Base-by-base conservation (phyloP, 2,329 filamentous ascomycete species). In the Beauveria medogensis region DNA sequence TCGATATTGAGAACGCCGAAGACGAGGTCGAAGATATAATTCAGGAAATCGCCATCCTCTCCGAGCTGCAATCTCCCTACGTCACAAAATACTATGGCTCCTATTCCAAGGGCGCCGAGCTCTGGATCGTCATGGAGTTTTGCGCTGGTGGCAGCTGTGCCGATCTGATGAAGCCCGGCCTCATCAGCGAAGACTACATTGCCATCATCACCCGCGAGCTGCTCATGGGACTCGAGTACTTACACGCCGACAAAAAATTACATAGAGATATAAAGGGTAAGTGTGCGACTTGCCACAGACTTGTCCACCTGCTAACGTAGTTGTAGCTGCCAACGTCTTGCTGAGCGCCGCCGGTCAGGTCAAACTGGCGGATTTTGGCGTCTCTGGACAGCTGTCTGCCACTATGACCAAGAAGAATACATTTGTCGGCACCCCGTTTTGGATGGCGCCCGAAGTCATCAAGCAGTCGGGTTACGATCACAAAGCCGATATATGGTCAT, bases 361-460 rank as follows among this genome's bases (percentile, higher is more conserved):
- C 67, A 99, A 99, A 74, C 80, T 97, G 61, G 93, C 93, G 16
- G 93, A 99, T 73, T 99, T 99, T 76, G 93, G 93, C 62, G 94
- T 99, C 7, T 97, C 93, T 1, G 93, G 93, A 30, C 94, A 97
- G 75, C 82, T 97, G 24, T 95, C 93, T 10, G 93, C 93, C 7
- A 99, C 93, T 55, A 97, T 97, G 92, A 97, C 93, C 64, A 97
- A 97, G 81, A 97, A 97, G 78, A 97, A 97, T 72, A 97, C 93
- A 0, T 99, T 97, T 73, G 93, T 99, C 37, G 94, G 94, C 40
- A 97, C 93, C 0, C 93, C 94, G 1, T 99, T 97, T 73, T 99
- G 94, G 94, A 99, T 99, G 93, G 93, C 94, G 3, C 93, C 93
- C 12, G 93, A 99, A 76, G 93, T 97, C 60, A 99, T 99, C 74